phyloP scores from a whole-genome alignment of 1,284 basidiomycete species.

The Trametes versicolor region DNA sequence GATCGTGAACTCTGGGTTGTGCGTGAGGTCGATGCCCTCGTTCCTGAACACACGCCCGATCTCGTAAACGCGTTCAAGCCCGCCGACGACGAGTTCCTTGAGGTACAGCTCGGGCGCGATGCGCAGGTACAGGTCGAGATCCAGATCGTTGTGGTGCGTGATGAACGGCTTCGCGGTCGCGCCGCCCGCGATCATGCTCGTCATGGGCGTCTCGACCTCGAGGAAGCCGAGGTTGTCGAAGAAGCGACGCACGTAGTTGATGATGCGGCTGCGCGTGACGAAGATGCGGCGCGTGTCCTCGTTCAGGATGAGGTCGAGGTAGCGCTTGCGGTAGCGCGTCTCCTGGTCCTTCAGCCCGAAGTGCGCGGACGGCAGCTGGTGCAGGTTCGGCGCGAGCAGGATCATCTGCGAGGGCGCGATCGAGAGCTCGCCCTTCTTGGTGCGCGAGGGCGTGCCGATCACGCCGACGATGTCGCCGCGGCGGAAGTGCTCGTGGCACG shows the following conservation, averaged over 20 bases:
- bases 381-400: slow-evolving; percentile 95
- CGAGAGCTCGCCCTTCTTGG: slow-evolving; percentile 96
- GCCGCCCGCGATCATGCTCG: slow-evolving; percentile 96
- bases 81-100: slow-evolving; percentile 98
- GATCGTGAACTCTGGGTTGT: slow-evolving; percentile 98
- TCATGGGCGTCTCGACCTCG: slow-evolving; percentile 99
- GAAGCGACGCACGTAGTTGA: slow-evolving; percentile 94
- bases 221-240: slow-evolving; percentile 95
- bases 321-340: slow-evolving; percentile 97
- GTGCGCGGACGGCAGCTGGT: slow-evolving; percentile 92
- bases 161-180: slow-evolving; percentile 99
- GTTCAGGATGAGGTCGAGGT: slow-evolving; percentile 98
- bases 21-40: slow-evolving; percentile 98
- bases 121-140: slow-evolving; percentile 97
- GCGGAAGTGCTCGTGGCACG: slow-evolving; percentile 88
- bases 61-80: slow-evolving; percentile 97
- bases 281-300: slow-evolving; percentile 92
- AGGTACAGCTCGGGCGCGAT: slow-evolving; percentile 98
- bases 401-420: slow-evolving; percentile 86
- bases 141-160: slow-evolving; percentile 98
- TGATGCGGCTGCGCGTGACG: slow-evolving; percentile 86
- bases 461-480: slow-evolving; percentile 98
- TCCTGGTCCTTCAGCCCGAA: slow-evolving; percentile 97
- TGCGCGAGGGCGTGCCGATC: slow-evolving; percentile 88
- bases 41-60: slow-evolving; percentile 99